A percentile compares a stretch with the other conserved stretches of the same genome.
phyloP scores from a whole-genome alignment of 2,329 filamentous ascomycete species.

The Escovopsis sp. region DNA sequence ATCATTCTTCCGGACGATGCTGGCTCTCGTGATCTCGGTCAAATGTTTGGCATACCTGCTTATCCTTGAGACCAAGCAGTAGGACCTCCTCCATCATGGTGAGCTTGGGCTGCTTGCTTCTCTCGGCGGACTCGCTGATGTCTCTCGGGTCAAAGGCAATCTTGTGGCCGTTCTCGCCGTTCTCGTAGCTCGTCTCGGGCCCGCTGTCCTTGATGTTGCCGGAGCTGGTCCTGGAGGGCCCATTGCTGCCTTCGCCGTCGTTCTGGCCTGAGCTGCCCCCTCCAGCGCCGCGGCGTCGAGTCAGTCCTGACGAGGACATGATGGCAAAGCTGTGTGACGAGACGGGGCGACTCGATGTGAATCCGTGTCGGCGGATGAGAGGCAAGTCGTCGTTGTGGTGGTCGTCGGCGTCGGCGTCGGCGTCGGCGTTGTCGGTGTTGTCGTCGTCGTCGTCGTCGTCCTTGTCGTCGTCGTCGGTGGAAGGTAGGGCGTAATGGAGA shows the following conservation, averaged over 20 bases:
- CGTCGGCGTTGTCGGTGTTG: neutral
- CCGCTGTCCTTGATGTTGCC: conserved; percentile 37
- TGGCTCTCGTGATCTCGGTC: neutral
- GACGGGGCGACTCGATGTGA: neutral
- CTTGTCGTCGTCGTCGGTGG: no score
- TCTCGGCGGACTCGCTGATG: conserved; percentile 90
- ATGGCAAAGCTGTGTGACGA: conserved; percentile 11
- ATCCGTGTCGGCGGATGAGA: neutral
- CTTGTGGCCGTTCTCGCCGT: conserved; percentile 90
- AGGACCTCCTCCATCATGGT: conserved; percentile 98
- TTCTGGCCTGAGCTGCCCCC: conserved; percentile 41
- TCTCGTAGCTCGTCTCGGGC: conserved; percentile 77
- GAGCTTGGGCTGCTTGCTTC: conserved; percentile 94
- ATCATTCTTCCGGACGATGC: neutral
- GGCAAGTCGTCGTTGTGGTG: neutral
- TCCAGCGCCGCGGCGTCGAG: conserved; percentile 50
- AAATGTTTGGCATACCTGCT: conserved; percentile 57
- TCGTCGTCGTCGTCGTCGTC: neutral
- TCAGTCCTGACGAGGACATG: conserved; percentile 38
- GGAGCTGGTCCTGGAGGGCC: conserved; percentile 43
- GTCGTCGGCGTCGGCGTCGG: neutral
- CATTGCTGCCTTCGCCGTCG: conserved; percentile 42
- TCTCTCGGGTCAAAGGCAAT: conserved; percentile 96
- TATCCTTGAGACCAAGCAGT: conserved; percentile 91
- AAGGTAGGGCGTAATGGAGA: no score